phyloP scores from a whole-genome alignment of 257 asterid species.

The Solanum gracilifrons region DNA sequence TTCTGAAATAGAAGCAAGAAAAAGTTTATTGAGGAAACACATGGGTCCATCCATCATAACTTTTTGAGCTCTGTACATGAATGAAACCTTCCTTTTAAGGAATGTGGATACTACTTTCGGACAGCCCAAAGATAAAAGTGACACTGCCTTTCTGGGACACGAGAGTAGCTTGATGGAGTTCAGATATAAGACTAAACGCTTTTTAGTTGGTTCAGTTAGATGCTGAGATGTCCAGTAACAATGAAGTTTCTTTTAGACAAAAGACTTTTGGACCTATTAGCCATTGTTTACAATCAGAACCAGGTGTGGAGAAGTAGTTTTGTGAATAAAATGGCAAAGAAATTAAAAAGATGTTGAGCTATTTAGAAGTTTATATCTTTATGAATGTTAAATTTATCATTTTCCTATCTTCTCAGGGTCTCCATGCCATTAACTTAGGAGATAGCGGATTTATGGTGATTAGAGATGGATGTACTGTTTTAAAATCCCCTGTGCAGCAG shows the following conservation, averaged over 20 bases:
- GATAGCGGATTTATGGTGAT: slow-evolving; percentile 96
- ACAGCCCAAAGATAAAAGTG: neutral
- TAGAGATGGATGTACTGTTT: slow-evolving; percentile 75
- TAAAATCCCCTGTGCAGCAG: slow-evolving; percentile 87
- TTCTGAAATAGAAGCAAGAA: neutral
- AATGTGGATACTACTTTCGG: neutral
- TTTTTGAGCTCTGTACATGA: neutral
- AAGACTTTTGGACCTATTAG: neutral
- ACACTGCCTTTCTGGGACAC: neutral
- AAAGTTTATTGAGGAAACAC: neutral
- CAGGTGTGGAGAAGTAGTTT: neutral
- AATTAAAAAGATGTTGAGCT: neutral
- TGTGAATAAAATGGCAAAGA: neutral
- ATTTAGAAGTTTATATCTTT: neutral
- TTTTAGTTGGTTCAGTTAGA: neutral
- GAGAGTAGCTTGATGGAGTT: neutral
- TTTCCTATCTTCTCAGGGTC: slow-evolving; percentile 37
- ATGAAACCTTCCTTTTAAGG: neutral
- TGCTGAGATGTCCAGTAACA: neutral
- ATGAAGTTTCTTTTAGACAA: neutral
- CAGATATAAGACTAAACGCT: neutral
- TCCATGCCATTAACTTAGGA: slow-evolving; percentile 83
- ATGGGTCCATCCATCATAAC: neutral
- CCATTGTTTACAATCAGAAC: neutral
- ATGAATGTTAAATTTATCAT: neutral